Evolutionary conservation across 257 asterid species (phyloP).

Genomic region (Eustoma russellianum): DNA sequence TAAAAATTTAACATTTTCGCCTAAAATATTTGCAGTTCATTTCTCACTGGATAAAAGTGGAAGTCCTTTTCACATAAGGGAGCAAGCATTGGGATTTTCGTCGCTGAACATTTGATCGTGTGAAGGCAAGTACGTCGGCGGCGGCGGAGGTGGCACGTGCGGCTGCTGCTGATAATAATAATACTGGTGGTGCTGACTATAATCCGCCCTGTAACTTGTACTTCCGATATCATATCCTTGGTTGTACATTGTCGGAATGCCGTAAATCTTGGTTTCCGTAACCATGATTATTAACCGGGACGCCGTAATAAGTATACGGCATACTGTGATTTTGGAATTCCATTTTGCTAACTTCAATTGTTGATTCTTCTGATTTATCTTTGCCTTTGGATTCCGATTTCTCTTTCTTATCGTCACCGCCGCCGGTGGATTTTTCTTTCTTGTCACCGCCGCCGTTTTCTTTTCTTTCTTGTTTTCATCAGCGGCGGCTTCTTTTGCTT

Average conservation of each 20-base stretch:
- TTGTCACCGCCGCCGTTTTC: conserved; percentile 8
- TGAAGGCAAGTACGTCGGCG: conserved; percentile 15
- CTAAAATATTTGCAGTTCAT: too few relatives aligned
- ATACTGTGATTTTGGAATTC: conserved; percentile 32
- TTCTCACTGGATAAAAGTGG: too few relatives aligned
- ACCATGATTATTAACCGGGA: conserved; percentile 45
- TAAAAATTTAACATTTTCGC: too few relatives aligned
- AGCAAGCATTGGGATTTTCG: conserved; percentile 83
- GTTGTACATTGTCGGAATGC: conserved; percentile 17
- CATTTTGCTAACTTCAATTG: conserved; percentile 45
- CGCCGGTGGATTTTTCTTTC: not conserved
- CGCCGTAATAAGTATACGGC: conserved; percentile 37
- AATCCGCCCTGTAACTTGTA: conserved; percentile 32
- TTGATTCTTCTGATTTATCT: conserved; percentile 18
- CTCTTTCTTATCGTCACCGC: conserved; percentile 31
- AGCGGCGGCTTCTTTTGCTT: not conserved
- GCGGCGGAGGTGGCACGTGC: conserved; percentile 47
- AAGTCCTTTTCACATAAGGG: conserved; percentile 43
- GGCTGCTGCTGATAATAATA: too few relatives aligned
- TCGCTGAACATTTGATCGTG: conserved; percentile 64
- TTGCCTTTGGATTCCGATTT: conserved; percentile 22
- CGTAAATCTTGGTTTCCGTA: conserved; percentile 56
- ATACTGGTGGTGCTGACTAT: conserved; percentile 13
- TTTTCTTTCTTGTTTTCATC: conserved; percentile 17
- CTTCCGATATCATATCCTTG: conserved; percentile 15